Conservation (phyloP, 306 rosid genomes). For the Corylus heterophylla region DNA sequence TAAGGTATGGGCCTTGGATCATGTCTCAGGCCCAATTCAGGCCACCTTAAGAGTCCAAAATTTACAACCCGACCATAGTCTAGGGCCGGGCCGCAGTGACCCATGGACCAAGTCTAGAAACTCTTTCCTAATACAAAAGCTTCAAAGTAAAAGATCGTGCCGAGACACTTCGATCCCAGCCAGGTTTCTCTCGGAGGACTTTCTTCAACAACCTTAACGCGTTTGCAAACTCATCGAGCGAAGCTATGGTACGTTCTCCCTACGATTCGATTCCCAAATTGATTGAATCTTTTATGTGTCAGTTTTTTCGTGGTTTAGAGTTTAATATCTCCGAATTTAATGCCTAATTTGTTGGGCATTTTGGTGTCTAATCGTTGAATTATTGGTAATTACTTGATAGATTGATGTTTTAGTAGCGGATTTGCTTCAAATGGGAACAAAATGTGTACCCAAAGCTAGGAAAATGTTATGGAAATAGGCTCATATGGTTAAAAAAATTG, state of each 20-base stretch:
- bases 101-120: too few species aligned
- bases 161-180: too few species aligned
- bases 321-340: not conserved
- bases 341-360: not conserved
- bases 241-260: slow-evolving; percentile 2
- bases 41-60: too few species aligned
- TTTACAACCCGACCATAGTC: too few species aligned
- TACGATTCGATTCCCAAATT: not conserved
- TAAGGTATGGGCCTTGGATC: too few species aligned
- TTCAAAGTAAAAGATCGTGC: too few species aligned
- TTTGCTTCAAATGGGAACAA: not conserved
- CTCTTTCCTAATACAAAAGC: too few species aligned
- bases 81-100: too few species aligned
- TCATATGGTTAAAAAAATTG: not conserved
- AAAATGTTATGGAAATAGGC: not conserved
- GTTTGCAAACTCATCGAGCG: not conserved
- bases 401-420: not conserved
- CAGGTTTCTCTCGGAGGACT: not conserved
- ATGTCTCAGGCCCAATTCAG: too few species aligned
- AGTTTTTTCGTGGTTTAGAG: not conserved
- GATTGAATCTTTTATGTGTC: not conserved
- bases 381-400: not conserved
- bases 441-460: too few species aligned
- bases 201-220: not conserved
- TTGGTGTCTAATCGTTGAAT: not conserved